Percentiles rank a stretch among this genome's conserved stretches.
Conservation (phyloP, 495 filamentous ascomycete genomes). For the Chaetomidium leptoderma region DNA sequence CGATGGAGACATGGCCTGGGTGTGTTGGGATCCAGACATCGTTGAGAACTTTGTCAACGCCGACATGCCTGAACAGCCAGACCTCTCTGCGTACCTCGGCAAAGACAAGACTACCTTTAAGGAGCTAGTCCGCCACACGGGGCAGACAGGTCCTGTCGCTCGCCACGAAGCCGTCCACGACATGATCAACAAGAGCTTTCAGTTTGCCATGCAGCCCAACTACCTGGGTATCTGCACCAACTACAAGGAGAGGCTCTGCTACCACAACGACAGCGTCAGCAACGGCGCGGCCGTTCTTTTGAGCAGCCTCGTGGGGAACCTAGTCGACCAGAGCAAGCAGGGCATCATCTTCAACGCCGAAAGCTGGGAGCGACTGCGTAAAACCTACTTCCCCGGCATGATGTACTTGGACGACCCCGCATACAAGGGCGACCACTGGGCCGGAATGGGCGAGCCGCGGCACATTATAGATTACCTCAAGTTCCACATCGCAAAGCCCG, state of each 20-base stretch:
- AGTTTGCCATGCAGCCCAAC: slow-evolving; percentile 61
- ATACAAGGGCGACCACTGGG: slow-evolving; percentile 37
- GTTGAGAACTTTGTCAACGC: slow-evolving; percentile 74
- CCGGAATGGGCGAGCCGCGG: slow-evolving; percentile 36
- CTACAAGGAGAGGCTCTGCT: slow-evolving; percentile 68
- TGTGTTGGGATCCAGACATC: slow-evolving; percentile 81
- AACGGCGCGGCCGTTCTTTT: slow-evolving; percentile 54
- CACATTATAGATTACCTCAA: slow-evolving; percentile 73
- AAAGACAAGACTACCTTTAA: slow-evolving; percentile 53
- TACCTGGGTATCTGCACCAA: slow-evolving; percentile 71
- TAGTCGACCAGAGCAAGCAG: slow-evolving; percentile 80
- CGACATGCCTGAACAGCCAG: slow-evolving; percentile 46
- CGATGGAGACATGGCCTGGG: slow-evolving; percentile 85
- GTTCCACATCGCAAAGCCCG: slow-evolving; percentile 54
- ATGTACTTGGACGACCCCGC: slow-evolving; percentile 38
- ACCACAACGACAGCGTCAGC: slow-evolving; percentile 54
- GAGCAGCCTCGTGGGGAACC: slow-evolving; percentile 64
- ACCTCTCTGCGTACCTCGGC: slow-evolving; percentile 52
- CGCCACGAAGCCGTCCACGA: slow-evolving; percentile 27
- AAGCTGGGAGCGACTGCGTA: slow-evolving; percentile 51
- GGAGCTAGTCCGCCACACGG: slow-evolving; percentile 34
- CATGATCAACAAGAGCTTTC: slow-evolving; percentile 54
- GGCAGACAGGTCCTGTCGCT: not conserved
- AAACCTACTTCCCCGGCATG: slow-evolving; percentile 35
- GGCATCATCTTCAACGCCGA: slow-evolving; percentile 62